These are phyloP conservation scores for Daedaleopsis nitida DNA, from an alignment of 768 basidiomycete genomes.

Conservation along the genomic window DNA sequence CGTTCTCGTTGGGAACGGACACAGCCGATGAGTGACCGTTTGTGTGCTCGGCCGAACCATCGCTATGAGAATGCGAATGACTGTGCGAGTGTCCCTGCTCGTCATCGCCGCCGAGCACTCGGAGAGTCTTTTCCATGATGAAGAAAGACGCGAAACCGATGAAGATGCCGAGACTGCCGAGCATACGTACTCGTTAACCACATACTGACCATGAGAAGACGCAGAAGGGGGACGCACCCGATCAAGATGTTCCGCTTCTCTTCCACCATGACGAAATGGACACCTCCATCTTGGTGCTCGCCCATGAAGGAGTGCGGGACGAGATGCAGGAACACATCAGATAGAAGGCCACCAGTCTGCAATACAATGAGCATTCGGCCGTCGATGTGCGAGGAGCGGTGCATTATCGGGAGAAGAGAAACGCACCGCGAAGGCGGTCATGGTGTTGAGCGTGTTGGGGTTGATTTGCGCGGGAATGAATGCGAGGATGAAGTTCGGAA, in stretches of 20 bases:
- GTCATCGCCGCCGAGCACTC: constrained; percentile 71
- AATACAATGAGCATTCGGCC: not conserved
- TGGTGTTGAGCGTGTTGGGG: constrained; percentile 83
- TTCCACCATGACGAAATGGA: constrained; percentile 82
- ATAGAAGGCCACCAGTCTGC: constrained; percentile 87
- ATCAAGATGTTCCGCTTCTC: constrained; percentile 90
- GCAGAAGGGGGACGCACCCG: constrained; percentile 52
- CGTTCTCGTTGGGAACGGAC: constrained; percentile 44
- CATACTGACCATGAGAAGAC: constrained; percentile 2
- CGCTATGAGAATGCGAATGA: constrained; percentile 63
- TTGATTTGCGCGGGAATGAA: constrained; percentile 91
- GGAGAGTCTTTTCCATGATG: constrained; percentile 89
- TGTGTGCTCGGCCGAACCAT: constrained; percentile 36
- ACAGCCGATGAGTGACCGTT: constrained; percentile 48
- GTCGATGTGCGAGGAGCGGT: not conserved
- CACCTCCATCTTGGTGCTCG: constrained; percentile 72
- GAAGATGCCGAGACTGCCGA: constrained; percentile 73
- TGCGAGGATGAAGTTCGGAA: constrained; percentile 93
- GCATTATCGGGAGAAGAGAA: not conserved
- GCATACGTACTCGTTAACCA: constrained; percentile 1
- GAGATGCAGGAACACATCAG: constrained; percentile 90
- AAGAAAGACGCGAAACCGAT: constrained; percentile 89
- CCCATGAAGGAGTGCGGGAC: constrained; percentile 93
- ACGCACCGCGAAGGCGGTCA: constrained; percentile 87
- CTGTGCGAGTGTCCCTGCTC: constrained; percentile 51